Evolutionary conservation across 2,329 filamentous ascomycete species (phyloP), one percentile per base, ranked within the genome.

Genomic region (Aspergillus intermedius): DNA sequence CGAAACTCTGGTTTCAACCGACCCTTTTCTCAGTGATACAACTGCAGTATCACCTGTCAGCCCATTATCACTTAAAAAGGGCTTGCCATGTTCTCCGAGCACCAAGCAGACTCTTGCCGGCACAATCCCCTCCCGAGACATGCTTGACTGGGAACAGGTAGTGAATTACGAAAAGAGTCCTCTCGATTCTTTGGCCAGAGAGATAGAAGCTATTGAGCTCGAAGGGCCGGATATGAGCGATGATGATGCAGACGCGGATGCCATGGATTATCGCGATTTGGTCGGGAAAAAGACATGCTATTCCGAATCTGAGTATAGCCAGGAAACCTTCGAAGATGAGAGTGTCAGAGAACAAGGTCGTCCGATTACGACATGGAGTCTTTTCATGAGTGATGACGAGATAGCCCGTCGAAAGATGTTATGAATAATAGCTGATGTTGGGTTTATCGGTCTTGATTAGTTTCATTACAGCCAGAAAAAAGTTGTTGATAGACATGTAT

Each of bases 331-430:
- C 21, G 22, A 42, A 5, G 12, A 22, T 21, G 17, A 17, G 12
- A 25, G 12, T n/a, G 32, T 41, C 15, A 23, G 22, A 25, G 30
- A 40, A 22, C n/a, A 42, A 5, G 37, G 22, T 5, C 41, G 43
- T 12, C 48, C 42, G 13, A 42, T 37, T 32, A 57, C 55, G 3
- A 53, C 52, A 4, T 58, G 56, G 56, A 49, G 43, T 46, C 19
- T 58, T 42, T 37, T 34, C 43, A 37, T 45, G 45, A 17, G 13
- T 13, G 6, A 34, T 28, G 21, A 19, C 17, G 25, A 5, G n/a
- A 42, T 40, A 12, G 15, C 21, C 12, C 10, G 9, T 21, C 19
- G 37, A 22, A 22, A 40, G 10, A 30, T 12, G 30, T 5, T 22
- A 10, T 9, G n/a, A 15, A 37, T 5, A 5, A 22, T 17, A 28